Evolutionary conservation across 2,329 filamentous ascomycete species (phyloP), one percentile per base, ranked within the genome.

Genomic region (Xylariaceae sp.): DNA sequence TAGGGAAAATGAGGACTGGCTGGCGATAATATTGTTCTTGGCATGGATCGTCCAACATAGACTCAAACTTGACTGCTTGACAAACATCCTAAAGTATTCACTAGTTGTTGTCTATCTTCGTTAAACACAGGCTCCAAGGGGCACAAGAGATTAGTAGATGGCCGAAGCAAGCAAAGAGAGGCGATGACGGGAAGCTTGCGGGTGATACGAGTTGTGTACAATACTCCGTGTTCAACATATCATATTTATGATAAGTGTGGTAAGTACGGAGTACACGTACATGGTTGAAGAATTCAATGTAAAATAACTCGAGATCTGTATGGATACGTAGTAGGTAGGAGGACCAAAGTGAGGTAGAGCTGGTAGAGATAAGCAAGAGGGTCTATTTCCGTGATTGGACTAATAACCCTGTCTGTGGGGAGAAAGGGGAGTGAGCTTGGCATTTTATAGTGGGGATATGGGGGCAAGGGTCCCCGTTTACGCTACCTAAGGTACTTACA

Each of bases 401-500:
- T 10, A 37, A 37, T 10, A 37, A 37, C 32, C 14, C 32, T 37
- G 32, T 37, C 32, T 14, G 32, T 9, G 32, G 32, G 32, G 7
- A 10, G 32, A 4, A 37, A 37, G 32, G 4, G 32, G 32, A 37
- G 9, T 14, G 12, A 14, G 32, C 32, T 37, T 37, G 32, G 32
- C 32, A 37, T 37, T 37, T 37, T 12, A 37, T 37, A 37, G 32
- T 37, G 32, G 32, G 12, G 32, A 7, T 16, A 16, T 14, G 48
- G 14, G 50, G 47, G 44, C 44, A 23, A 2, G 7, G 44, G 42
- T 37, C 10, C 16, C 44, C 42, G n/a, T 23, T 47, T 47, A 26
- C 50, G 43, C 50, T 23, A 50, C 48, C 47, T 23, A 50, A 43
- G 48, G 32, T 20, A 50, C 48, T 50, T 23, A 50, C 47, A 51